A percentile compares a stretch with the other conserved stretches of the same genome.
These are phyloP conservation scores for Gnomoniopsis sp. DNA, from an alignment of 2,329 filamentous ascomycete genomes.

Conservation along the genomic window DNA sequence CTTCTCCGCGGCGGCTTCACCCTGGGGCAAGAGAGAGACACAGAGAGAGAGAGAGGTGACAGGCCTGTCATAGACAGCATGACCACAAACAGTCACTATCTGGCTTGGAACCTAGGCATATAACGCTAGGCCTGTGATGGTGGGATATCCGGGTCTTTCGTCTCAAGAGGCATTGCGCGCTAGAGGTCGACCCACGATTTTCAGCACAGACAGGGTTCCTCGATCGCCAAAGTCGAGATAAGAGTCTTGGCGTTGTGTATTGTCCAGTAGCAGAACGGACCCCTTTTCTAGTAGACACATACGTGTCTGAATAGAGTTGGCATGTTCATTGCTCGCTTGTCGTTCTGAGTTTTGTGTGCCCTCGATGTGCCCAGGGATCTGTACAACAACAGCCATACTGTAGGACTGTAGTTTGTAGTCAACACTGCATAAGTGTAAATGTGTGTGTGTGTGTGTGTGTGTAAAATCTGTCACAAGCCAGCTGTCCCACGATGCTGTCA, in stretches of 20 bases:
- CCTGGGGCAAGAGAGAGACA: too few relatives aligned
- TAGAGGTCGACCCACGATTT: background rate
- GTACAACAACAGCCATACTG: too few relatives aligned
- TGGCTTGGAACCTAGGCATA: background rate
- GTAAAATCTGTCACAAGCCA: background rate
- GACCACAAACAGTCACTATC: background rate
- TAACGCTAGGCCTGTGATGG: background rate
- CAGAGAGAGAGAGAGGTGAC: too few relatives aligned
- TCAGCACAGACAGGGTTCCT: background rate
- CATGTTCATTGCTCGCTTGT: background rate
- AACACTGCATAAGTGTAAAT: too few relatives aligned
- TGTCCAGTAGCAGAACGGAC: background rate
- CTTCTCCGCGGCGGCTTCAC: too few relatives aligned
- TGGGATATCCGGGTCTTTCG: background rate
- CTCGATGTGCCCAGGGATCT: too few relatives aligned
- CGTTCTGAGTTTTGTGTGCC: too few relatives aligned
- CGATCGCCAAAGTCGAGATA: conserved; percentile 5
- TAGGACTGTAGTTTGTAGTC: too few relatives aligned
- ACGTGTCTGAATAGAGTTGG: background rate
- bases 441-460: too few relatives aligned
- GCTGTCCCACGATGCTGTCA: background rate
- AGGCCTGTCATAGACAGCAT: too few relatives aligned
- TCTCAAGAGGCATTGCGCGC: background rate
- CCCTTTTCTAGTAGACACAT: background rate
- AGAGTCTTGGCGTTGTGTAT: conserved; percentile 8